Evolutionary conservation across 2,329 filamentous ascomycete genomes (phyloP), one percentile per base, ranked within the genome.

Genomic region (Cladosporium oxysporum): DNA sequence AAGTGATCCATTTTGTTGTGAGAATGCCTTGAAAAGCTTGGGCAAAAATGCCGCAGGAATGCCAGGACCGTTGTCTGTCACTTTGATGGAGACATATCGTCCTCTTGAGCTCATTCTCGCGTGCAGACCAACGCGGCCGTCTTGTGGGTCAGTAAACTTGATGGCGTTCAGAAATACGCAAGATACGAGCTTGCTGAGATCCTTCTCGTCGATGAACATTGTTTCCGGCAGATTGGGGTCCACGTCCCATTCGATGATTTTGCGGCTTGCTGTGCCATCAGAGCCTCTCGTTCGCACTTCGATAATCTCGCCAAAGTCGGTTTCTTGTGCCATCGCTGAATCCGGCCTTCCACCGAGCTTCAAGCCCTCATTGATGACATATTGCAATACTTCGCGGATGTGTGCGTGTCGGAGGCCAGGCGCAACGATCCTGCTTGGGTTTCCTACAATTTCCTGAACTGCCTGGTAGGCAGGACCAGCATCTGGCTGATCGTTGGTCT

Each of bases 11-110:
- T 91, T 88, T 76, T 90, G 86, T 67, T 88, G 83, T 28, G 88
- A 87, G 75, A 91, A 91, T 1, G 89, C 85, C 69, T 88, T 88
- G 79, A 91, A 91, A 0, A 91, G 80, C 64, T 86, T 85, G 0
- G 87, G 86, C 59, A 89, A 77, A 71, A 91, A 91, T 14, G 85
- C 86, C 58, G 85, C 83, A 0, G 88, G 87, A 55, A 91, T 91
- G 4, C 89, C 89, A 58, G 86, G 85, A 8, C 89, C 89, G 21
- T 88, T 90, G 75, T 91, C 89, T 18, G 81, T 80, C 64, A 91
- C 83, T 68, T 82, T 85, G 72, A 91, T 85, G 53, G 87, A 79
- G 50, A 90, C 81, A 72, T 86, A 85, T 37, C 83, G 82, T 5
- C 76, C 73, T 18, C 69, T 67, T 28, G 71, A 66, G 62, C 83